Evolutionary conservation across 345 rosid genomes (phyloP).

Genomic region (Camelina hispida): DNA sequence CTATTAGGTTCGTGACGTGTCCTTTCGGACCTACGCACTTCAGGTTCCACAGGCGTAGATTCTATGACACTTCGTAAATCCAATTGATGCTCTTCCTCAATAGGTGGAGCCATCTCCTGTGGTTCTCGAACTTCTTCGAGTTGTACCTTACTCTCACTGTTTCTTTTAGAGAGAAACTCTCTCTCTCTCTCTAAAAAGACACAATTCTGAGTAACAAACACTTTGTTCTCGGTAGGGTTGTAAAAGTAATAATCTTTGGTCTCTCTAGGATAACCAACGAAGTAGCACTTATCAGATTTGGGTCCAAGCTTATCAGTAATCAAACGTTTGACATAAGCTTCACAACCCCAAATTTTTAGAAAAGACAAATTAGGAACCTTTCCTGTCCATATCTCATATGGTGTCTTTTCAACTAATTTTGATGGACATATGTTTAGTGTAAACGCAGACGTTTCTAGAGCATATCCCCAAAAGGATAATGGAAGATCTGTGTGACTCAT

Average conservation of each 20-base stretch:
- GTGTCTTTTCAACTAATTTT: neutral
- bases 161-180: too few species aligned
- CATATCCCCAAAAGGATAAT: neutral
- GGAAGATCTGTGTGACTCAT: neutral
- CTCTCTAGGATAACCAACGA: neutral
- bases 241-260: neutral
- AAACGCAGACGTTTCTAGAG: neutral
- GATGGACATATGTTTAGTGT: neutral
- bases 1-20: neutral
- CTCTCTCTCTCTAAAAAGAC: too few species aligned
- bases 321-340: neutral
- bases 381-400: neutral
- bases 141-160: too few species aligned
- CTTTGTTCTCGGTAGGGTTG: neutral
- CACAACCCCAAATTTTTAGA: neutral
- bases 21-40: neutral
- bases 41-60: too few species aligned
- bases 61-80: too few species aligned
- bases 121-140: too few species aligned
- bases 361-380: neutral
- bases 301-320: neutral
- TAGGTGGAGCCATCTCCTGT: too few species aligned
- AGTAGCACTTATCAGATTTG: too few species aligned
- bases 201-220: neutral
- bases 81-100: too few species aligned